Evolutionary conservation across 2,329 filamentous ascomycete genomes (phyloP).

Genomic region (Sphaerulina vaccinii): DNA sequence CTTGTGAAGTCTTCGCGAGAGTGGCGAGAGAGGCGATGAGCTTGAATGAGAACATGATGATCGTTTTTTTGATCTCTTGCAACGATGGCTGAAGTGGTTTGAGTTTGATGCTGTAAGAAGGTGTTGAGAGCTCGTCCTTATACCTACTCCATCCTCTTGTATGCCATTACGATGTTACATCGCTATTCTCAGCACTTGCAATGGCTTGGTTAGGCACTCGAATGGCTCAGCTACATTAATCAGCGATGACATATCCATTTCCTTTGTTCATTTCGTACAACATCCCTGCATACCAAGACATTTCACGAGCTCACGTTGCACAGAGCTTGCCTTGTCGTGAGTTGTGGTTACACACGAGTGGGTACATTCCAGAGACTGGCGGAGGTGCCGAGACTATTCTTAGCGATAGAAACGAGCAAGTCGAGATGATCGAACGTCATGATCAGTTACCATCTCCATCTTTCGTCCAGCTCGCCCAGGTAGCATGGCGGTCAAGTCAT

Average conservation of each 20-base stretch:
- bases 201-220: not conserved
- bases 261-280: no score
- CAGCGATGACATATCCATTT: not conserved
- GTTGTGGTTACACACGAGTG: not conserved
- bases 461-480: no score
- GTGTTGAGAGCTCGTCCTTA: no score
- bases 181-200: not conserved
- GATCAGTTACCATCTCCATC: no score
- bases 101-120: not conserved
- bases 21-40: slow-evolving; percentile 3
- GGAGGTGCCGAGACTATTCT: no score
- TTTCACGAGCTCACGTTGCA: not conserved
- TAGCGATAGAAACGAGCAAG: no score
- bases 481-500: no score
- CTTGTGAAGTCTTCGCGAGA: slow-evolving; percentile 5
- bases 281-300: not conserved
- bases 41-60: not conserved
- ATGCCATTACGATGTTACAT: not conserved
- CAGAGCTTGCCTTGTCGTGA: not conserved
- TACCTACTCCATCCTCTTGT: not conserved
- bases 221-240: not conserved
- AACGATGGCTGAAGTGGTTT: not conserved
- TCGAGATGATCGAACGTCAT: no score
- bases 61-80: not conserved
- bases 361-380: no score